Evolutionary conservation across 352 stramenopile species (phyloP).

Genomic region (Globisporangium yorkense): DNA sequence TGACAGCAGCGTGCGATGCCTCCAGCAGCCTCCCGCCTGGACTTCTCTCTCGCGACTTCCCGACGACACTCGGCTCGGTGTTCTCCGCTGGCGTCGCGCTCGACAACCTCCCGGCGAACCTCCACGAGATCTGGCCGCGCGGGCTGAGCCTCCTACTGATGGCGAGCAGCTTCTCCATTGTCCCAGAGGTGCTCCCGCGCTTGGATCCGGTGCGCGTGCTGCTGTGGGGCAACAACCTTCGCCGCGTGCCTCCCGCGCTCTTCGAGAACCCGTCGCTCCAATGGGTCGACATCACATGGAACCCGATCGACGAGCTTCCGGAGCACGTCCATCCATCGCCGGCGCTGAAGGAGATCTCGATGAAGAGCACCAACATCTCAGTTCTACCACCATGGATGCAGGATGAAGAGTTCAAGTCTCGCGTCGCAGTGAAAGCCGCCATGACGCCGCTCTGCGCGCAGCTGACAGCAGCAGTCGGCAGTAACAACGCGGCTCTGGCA

Average conservation of each 20-base stretch:
- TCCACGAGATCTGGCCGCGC: conserved; percentile 12
- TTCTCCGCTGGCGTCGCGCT: not conserved
- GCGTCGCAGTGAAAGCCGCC: not conserved
- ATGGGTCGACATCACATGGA: conserved; percentile 1
- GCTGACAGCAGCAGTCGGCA: not conserved
- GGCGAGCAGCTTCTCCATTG: not conserved
- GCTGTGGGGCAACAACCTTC: not conserved
- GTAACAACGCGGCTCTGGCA: not conserved
- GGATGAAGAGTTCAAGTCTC: not conserved
- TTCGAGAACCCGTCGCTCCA: conserved; percentile 6
- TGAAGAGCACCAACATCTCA: conserved; percentile 8
- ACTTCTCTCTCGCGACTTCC: conserved; percentile 4
- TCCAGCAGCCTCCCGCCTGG: conserved; percentile 5
- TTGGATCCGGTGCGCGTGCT: conserved; percentile 1
- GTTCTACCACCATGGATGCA: conserved; percentile 6
- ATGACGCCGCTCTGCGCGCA: conserved; percentile 2
- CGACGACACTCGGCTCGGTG: not conserved
- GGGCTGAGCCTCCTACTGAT: not conserved
- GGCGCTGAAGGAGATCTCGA: conserved; percentile 4
- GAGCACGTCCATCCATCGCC: not conserved
- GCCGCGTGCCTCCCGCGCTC: not conserved
- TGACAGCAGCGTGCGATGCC: not conserved
- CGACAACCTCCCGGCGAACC: conserved; percentile 11
- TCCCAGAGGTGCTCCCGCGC: conserved; percentile 3
- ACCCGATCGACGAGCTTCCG: conserved; percentile 5